Conservation (phyloP, 1,284 basidiomycete genomes). For the Quambalaria eucalypti region DNA sequence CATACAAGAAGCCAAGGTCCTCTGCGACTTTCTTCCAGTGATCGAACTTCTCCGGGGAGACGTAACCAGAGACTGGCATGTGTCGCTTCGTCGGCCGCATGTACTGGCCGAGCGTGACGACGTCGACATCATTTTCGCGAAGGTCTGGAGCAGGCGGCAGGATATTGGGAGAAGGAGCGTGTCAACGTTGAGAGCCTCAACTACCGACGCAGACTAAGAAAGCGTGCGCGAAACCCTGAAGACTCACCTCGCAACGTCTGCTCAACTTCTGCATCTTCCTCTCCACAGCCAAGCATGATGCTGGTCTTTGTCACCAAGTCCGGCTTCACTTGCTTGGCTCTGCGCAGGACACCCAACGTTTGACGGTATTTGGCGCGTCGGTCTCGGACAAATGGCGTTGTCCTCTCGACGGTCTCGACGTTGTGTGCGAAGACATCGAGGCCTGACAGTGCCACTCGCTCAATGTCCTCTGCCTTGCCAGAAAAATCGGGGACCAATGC, state of each 20-base stretch:
- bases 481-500: constrained; percentile 92
- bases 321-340: constrained; percentile 56
- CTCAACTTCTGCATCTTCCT: constrained; percentile 72
- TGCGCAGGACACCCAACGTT: constrained; percentile 72
- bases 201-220: too few species aligned
- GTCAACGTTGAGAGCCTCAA: constrained; percentile 51
- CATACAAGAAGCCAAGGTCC: constrained; percentile 90
- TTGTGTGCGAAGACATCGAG: constrained; percentile 98
- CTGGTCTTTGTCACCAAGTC: constrained; percentile 92
- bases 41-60: constrained; percentile 84
- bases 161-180: background rate
- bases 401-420: constrained; percentile 83
- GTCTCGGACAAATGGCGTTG: constrained; percentile 91
- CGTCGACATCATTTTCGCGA: constrained; percentile 78
- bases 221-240: too few species aligned
- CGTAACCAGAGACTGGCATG: constrained; percentile 97
- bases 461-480: constrained; percentile 67
- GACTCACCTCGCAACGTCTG: constrained; percentile 72
- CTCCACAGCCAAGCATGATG: constrained; percentile 96
- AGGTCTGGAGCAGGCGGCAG: constrained; percentile 57
- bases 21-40: constrained; percentile 83
- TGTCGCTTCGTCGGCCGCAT: constrained; percentile 98
- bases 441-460: constrained; percentile 75
- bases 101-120: constrained; percentile 98
- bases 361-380: constrained; percentile 85